These are phyloP conservation scores for Daldinia grandis DNA, from an alignment of 495 filamentous ascomycete species.

Conservation along the genomic window DNA sequence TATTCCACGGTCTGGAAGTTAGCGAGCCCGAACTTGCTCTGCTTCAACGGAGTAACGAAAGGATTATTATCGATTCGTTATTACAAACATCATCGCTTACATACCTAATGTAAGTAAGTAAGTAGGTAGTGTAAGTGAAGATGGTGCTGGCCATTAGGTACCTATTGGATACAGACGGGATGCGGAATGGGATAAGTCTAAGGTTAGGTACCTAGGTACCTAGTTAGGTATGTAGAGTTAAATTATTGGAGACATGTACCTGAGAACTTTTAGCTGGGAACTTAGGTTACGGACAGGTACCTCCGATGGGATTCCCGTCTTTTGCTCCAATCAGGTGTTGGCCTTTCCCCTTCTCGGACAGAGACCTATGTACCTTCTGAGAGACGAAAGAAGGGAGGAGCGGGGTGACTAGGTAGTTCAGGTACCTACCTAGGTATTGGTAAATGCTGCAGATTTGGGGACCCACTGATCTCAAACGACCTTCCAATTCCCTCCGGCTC, in stretches of 20 bases:
- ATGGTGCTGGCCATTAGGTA: too few species aligned
- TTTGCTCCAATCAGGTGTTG: conserved; percentile 4
- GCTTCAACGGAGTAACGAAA: background rate
- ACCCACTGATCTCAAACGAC: conserved; percentile 36
- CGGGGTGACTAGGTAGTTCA: background rate
- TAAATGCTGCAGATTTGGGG: background rate
- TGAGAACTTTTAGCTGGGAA: background rate
- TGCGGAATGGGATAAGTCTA: background rate
- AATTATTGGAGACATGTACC: background rate
- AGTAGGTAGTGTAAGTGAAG: too few species aligned
- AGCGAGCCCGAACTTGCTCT: conserved; percentile 2
- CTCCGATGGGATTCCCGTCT: conserved; percentile 20
- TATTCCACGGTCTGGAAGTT: conserved; percentile 5
- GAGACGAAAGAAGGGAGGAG: background rate
- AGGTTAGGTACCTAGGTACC: too few species aligned
- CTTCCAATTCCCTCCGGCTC: conserved; percentile 28
- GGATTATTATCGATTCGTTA: background rate
- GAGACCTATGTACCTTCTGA: background rate
- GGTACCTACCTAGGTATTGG: background rate
- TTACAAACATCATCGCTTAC: background rate
- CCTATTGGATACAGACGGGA: background rate
- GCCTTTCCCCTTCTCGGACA: background rate
- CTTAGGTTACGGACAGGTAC: conserved; percentile 22
- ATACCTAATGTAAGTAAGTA: background rate
- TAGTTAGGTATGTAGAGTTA: too few species aligned